Evolutionary conservation across 129 eudicot genomes (phyloP).

Genomic region (Flaveria trinervia): DNA sequence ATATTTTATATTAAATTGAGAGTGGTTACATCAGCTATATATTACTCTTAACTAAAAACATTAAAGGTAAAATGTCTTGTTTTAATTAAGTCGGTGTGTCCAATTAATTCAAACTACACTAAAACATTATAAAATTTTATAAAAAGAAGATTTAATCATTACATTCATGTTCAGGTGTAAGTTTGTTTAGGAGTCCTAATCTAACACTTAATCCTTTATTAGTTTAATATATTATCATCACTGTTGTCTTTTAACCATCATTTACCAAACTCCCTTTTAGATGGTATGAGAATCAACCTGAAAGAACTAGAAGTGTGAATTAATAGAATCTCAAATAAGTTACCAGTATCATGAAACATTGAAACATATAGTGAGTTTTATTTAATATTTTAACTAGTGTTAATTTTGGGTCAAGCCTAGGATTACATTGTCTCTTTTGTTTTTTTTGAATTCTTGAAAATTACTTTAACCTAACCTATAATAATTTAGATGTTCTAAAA

Average conservation of each 20-base stretch:
- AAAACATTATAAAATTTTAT: neutral
- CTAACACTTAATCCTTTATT: neutral
- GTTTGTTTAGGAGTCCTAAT: neutral
- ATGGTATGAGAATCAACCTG: conserved; percentile 31
- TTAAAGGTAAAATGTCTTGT: too few species aligned
- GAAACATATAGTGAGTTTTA: neutral
- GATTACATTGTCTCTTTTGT: neutral
- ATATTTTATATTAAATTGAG: too few species aligned
- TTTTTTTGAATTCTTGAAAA: conserved; percentile 10
- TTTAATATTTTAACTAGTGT: neutral
- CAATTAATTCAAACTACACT: neutral
- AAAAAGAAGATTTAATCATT: neutral
- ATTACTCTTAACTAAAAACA: too few species aligned
- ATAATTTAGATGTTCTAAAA: conserved; percentile 17
- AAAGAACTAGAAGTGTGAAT: conserved; percentile 11
- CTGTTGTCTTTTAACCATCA: conserved; percentile 13
- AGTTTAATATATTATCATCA: conserved; percentile 16
- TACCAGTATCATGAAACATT: neutral
- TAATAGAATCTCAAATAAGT: neutral
- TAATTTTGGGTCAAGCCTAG: conserved; percentile 15
- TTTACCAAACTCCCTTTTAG: conserved; percentile 7
- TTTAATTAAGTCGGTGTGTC: neutral
- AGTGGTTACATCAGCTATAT: too few species aligned
- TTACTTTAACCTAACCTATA: neutral
- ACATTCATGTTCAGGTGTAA: neutral